Percentiles rank a stretch among this genome's conserved stretches.
Conservation (phyloP, 257 asterid genomes). For the Solanum acaule region DNA sequence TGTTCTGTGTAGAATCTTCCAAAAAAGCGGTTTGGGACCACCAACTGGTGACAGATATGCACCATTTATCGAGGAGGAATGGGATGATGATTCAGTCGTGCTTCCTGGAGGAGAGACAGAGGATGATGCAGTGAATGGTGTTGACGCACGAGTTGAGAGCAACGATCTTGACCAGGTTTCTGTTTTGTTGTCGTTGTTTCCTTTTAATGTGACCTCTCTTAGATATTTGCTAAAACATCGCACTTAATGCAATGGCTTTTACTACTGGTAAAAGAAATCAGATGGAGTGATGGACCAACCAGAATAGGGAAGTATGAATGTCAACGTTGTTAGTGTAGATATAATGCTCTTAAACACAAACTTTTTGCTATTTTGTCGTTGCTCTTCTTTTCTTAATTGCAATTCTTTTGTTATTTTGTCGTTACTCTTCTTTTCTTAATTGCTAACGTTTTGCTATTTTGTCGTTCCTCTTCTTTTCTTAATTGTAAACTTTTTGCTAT, state of each 20-base stretch:
- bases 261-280: neutral
- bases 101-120: conserved; percentile 51
- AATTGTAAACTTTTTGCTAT: neutral
- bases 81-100: conserved; percentile 61
- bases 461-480: neutral
- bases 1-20: conserved; percentile 96
- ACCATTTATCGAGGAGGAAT: conserved; percentile 93
- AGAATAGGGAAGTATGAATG: neutral
- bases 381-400: neutral
- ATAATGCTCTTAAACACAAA: neutral
- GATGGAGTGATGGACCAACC: neutral
- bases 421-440: neutral
- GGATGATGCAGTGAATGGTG: conserved; percentile 49
- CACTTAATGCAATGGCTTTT: neutral
- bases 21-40: conserved; percentile 90
- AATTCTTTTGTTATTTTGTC: neutral
- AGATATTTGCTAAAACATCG: neutral
- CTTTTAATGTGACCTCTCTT: neutral
- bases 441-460: neutral
- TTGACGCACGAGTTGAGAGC: conserved; percentile 39
- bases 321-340: neutral
- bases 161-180: conserved; percentile 43
- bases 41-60: conserved; percentile 94
- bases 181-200: neutral
- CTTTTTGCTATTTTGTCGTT: neutral